phyloP scores from a whole-genome alignment of 2,329 filamentous ascomycete species.

The Arachnomyces sp. region DNA sequence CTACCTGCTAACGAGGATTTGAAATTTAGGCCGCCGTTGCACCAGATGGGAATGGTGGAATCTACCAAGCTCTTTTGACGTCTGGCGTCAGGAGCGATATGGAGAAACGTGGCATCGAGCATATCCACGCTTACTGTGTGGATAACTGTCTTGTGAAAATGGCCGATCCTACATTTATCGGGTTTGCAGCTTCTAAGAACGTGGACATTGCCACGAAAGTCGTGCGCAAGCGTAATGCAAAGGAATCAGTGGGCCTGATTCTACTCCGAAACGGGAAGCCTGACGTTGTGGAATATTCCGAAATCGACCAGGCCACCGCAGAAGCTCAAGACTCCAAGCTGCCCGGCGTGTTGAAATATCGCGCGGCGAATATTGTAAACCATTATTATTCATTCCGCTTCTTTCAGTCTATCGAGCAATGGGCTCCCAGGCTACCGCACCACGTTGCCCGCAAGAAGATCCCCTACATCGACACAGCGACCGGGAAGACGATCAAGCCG shows the following conservation, averaged over 20 bases:
- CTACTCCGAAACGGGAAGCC: constrained; percentile 91
- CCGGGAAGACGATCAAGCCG: constrained; percentile 76
- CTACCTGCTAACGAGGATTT: constrained; percentile 7
- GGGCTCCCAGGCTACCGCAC: constrained; percentile 80
- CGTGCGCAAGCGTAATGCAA: constrained; percentile 95
- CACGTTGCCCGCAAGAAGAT: constrained; percentile 99
- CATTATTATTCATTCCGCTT: constrained; percentile 98
- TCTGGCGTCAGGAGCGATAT: constrained; percentile 80
- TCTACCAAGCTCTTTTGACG: constrained; percentile 83
- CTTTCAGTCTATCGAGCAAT: constrained; percentile 80
- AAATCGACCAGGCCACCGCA: constrained; percentile 84
- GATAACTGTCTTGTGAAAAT: constrained; percentile 99
- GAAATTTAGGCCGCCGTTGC: constrained; percentile 68
- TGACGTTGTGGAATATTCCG: constrained; percentile 96
- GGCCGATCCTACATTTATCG: constrained; percentile 92
- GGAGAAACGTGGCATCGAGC: constrained; percentile 79
- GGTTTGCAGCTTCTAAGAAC: constrained; percentile 77
- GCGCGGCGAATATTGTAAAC: constrained; percentile 98
- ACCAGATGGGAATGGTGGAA: constrained; percentile 92
- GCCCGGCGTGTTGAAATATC: constrained; percentile 79
- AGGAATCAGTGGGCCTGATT: constrained; percentile 91
- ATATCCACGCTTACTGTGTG: constrained; percentile 96
- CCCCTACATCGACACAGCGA: constrained; percentile 67
- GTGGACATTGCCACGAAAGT: constrained; percentile 98
- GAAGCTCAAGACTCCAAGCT: constrained; percentile 81